These are phyloP conservation scores for Pseudomassariella vexata DNA, from an alignment of 2,329 filamentous ascomycete genomes.

Conservation along the genomic window DNA sequence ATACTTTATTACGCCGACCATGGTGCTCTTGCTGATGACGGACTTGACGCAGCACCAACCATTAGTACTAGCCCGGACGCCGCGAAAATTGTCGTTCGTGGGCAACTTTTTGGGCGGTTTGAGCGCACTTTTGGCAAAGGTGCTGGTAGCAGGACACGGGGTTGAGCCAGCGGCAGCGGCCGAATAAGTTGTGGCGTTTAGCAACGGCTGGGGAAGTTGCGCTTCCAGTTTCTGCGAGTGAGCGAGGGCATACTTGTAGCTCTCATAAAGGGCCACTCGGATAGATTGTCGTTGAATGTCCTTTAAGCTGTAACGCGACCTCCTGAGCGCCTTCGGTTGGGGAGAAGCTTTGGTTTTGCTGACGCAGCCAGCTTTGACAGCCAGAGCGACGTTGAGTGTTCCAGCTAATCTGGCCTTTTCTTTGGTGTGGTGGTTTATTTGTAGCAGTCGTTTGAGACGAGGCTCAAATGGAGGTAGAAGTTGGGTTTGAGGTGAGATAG, in stretches of 20 bases:
- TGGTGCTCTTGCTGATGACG: slow-evolving; percentile 14
- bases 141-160: too few relatives aligned
- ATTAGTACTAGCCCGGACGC: slow-evolving; percentile 16
- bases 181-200: not conserved
- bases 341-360: not conserved
- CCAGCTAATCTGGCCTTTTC: not conserved
- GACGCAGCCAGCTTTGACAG: too few relatives aligned
- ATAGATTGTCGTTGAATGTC: slow-evolving; percentile 1
- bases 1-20: slow-evolving; percentile 10
- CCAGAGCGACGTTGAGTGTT: too few relatives aligned
- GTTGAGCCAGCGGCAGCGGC: not conserved
- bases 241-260: not conserved
- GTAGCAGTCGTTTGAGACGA: not conserved
- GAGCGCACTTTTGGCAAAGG: not conserved
- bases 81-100: slow-evolving; percentile 5
- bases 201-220: too few relatives aligned
- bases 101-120: not conserved
- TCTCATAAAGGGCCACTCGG: slow-evolving; percentile 3
- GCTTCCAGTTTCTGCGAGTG: too few relatives aligned
- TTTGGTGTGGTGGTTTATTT: not conserved
- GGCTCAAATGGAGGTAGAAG: not conserved
- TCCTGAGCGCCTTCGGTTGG: not conserved
- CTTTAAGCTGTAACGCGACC: not conserved
- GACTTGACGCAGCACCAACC: slow-evolving; percentile 17
- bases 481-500: not conserved